Conservation (phyloP, 108 stramenopile genomes). For the Pseudonitzschia delicatissima region DNA sequence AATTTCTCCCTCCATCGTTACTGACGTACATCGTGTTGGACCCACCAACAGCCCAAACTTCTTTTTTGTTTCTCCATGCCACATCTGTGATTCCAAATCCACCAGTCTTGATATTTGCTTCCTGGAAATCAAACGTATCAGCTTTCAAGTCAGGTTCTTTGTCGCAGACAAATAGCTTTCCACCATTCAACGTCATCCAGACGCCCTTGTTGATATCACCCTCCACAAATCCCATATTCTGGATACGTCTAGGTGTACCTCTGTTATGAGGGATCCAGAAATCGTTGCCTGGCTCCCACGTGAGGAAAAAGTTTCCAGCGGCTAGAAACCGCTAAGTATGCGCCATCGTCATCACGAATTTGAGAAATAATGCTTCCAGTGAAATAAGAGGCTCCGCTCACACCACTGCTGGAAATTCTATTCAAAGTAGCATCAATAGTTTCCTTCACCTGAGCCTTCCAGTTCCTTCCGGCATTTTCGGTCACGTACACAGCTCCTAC, state of each 20-base stretch:
- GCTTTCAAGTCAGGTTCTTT: slow-evolving; percentile 47
- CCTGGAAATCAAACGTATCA: slow-evolving; percentile 78
- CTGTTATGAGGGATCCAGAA: slow-evolving; percentile 99
- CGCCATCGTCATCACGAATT: slow-evolving; percentile 78
- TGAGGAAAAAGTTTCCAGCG: slow-evolving; percentile 98
- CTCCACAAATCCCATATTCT: slow-evolving; percentile 96
- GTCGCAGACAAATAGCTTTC: slow-evolving; percentile 70
- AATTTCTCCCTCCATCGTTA: slow-evolving; percentile 91
- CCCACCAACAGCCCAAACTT: slow-evolving; percentile 97
- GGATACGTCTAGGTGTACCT: slow-evolving; percentile 92
- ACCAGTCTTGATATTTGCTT: slow-evolving; percentile 93
- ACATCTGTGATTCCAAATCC: slow-evolving; percentile 97
- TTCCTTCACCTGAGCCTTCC: slow-evolving; percentile 98
- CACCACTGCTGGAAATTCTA: slow-evolving; percentile 86
- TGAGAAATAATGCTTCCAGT: slow-evolving; percentile 91
- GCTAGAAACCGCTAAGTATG: slow-evolving; percentile 87
- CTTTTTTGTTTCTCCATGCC: slow-evolving; percentile 85
- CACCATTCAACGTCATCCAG: slow-evolving; percentile 98
- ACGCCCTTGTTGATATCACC: slow-evolving; percentile 89
- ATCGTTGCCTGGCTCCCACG: slow-evolving; percentile 96
- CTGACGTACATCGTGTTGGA: slow-evolving; percentile 92
- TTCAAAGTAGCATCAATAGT: slow-evolving; percentile 97
- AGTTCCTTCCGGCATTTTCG: slow-evolving; percentile 94
- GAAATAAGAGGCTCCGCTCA: slow-evolving; percentile 93
- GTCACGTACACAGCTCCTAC: slow-evolving; percentile 92